Evolutionary conservation across 257 asterid genomes (phyloP).

Genomic region (Gentiana dahurica): DNA sequence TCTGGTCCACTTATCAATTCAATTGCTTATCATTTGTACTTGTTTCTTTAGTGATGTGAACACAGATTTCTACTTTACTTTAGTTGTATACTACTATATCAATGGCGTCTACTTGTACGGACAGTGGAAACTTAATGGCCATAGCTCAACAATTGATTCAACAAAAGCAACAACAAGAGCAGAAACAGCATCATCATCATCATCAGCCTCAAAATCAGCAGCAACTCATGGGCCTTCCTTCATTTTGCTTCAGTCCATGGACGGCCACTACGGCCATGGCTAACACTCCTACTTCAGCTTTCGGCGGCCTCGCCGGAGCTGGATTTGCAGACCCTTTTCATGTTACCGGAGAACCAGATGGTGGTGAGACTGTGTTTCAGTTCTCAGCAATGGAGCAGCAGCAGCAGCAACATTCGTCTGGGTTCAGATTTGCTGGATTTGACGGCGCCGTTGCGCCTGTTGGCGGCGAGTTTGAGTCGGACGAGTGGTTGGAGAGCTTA

Average conservation of each 20-base stretch:
- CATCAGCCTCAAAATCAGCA: constrained; percentile 26
- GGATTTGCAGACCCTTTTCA: constrained; percentile 71
- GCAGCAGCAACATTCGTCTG: constrained; percentile 36
- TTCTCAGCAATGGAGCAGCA: constrained; percentile 56
- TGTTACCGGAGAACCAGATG: constrained; percentile 36
- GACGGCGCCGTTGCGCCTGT: constrained; percentile 42
- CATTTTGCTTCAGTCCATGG: constrained; percentile 51
- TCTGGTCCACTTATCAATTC: no score
- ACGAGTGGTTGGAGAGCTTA: constrained; percentile 96
- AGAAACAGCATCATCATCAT: constrained; percentile 55
- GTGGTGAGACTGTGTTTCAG: constrained; percentile 53
- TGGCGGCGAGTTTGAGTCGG: constrained; percentile 81
- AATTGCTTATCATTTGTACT: constrained; percentile 5
- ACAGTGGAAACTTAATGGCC: constrained; percentile 98
- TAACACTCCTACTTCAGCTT: constrained; percentile 27
- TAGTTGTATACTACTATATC: neutral
- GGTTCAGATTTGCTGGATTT: constrained; percentile 53
- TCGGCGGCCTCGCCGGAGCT: constrained; percentile 36
- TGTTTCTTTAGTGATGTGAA: constrained; percentile 2
- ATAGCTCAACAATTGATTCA: constrained; percentile 91
- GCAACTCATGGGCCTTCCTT: constrained; percentile 39
- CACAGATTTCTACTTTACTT: neutral
- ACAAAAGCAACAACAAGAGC: constrained; percentile 90
- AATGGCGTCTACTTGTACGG: constrained; percentile 96
- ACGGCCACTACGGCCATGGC: constrained; percentile 14